These are phyloP conservation scores for Klebsormidium nitens DNA, from an alignment of 139 green algal species.

Conservation along the genomic window DNA sequence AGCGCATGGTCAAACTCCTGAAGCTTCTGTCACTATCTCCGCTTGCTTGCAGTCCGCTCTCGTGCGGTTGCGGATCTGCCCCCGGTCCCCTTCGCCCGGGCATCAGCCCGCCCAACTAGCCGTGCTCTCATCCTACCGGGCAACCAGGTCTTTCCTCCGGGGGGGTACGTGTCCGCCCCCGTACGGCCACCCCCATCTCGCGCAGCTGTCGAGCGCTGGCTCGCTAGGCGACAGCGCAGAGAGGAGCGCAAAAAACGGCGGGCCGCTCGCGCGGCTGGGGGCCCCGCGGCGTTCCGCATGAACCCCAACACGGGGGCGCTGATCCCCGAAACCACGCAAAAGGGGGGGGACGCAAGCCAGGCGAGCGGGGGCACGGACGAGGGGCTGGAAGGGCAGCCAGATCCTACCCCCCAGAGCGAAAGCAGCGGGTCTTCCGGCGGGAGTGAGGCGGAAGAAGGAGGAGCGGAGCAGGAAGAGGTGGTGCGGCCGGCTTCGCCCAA, in stretches of 20 bases:
- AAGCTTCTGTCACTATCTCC: not conserved
- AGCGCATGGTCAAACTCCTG: too few species aligned
- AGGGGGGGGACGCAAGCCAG: too few species aligned
- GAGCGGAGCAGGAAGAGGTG: too few species aligned
- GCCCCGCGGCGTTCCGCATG: constrained; percentile 35
- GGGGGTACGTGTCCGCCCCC: constrained; percentile 9
- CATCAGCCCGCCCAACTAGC: too few species aligned
- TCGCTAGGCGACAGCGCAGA: too few species aligned
- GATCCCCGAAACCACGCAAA: constrained; percentile 23
- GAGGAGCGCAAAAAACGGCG: not conserved
- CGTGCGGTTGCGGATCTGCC: constrained; percentile 13
- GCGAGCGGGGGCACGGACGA: too few species aligned
- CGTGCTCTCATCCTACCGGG: too few species aligned
- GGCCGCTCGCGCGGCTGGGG: not conserved
- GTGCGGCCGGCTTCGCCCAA: constrained; percentile 81
- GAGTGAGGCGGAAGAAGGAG: too few species aligned
- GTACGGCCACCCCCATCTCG: constrained; percentile 2
- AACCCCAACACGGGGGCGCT: constrained; percentile 75
- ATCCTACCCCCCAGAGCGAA: too few species aligned
- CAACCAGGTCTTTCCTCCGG: too few species aligned
- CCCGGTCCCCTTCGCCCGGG: constrained; percentile 4
- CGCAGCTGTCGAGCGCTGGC: constrained; percentile 4
- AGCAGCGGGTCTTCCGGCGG: too few species aligned
- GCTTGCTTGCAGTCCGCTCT: constrained; percentile 18
- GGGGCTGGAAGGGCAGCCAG: too few species aligned